Evolutionary conservation across 2,329 filamentous ascomycete species (phyloP).

Genomic region (Verticillium albo-atrum): DNA sequence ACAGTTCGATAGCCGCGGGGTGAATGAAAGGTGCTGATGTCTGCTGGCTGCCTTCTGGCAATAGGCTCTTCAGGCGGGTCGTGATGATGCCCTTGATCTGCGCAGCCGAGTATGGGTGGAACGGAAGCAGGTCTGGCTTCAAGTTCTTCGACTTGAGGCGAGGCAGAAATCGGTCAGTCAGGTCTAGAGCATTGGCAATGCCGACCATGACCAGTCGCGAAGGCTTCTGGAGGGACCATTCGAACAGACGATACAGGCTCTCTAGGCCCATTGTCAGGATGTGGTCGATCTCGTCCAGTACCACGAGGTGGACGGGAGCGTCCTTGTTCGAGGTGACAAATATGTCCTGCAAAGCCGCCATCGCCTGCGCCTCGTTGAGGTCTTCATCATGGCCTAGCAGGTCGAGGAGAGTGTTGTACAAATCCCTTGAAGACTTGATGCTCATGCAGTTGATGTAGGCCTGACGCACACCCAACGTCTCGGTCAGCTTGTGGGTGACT

Average conservation of each 20-base stretch:
- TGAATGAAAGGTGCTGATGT: constrained; percentile 80
- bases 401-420: constrained; percentile 75
- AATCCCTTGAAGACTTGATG: constrained; percentile 79
- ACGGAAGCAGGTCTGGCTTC: constrained; percentile 84
- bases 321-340: constrained; percentile 61
- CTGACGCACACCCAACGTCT: constrained; percentile 52
- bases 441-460: constrained; percentile 97
- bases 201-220: constrained; percentile 82
- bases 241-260: constrained; percentile 88
- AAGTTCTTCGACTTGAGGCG: constrained; percentile 89
- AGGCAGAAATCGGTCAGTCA: constrained; percentile 92
- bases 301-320: constrained; percentile 68
- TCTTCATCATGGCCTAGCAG: constrained; percentile 58
- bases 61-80: constrained; percentile 71
- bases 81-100: constrained; percentile 89
- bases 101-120: constrained; percentile 82
- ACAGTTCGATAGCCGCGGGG: constrained; percentile 88
- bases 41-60: constrained; percentile 50
- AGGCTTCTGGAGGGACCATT: constrained; percentile 82
- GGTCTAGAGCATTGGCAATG: constrained; percentile 91
- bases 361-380: constrained; percentile 61
- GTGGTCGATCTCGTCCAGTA: constrained; percentile 92
- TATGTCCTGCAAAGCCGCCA: constrained; percentile 62
- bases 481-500: constrained; percentile 58
- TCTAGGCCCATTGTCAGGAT: constrained; percentile 85